Conservation (phyloP, 139 green algal species). For the Coelastrella sp. region DNA sequence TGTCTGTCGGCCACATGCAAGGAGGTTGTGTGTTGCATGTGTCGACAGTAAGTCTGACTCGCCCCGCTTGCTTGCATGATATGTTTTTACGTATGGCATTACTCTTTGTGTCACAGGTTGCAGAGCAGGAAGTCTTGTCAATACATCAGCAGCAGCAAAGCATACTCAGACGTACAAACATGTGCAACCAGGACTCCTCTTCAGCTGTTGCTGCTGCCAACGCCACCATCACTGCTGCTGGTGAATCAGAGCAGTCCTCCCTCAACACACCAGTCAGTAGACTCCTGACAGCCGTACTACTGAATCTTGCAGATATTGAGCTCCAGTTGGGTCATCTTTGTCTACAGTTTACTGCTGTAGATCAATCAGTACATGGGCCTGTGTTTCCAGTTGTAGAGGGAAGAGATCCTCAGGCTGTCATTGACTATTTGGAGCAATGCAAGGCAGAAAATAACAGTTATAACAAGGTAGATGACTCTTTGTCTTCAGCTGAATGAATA, state of each 20-base stretch:
- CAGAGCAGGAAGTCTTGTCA: constrained; percentile 9
- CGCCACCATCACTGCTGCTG: no score
- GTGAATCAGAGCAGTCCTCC: no score
- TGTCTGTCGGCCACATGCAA: no score
- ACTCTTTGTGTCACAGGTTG: neutral
- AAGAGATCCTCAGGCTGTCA: neutral
- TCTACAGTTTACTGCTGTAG: neutral
- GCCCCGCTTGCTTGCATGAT: no score
- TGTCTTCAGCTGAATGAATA: no score
- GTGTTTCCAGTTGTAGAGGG: constrained; percentile 5
- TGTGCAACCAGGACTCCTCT: no score
- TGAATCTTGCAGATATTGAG: constrained; percentile 27
- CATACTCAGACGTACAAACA: no score
- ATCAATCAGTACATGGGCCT: neutral
- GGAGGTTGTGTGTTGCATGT: no score
- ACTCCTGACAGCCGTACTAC: neutral
- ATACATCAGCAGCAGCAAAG: neutral
- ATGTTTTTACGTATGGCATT: neutral
- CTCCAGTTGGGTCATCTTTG: neutral
- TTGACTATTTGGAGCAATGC: constrained; percentile 15
- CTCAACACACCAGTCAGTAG: neutral
- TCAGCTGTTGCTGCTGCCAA: no score
- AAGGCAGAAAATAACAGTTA: neutral
- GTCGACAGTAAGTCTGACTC: no score
- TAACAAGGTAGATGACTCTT: neutral